These are phyloP conservation scores for Podaxis sp. DNA, from an alignment of 768 basidiomycete species.

Conservation along the genomic window DNA sequence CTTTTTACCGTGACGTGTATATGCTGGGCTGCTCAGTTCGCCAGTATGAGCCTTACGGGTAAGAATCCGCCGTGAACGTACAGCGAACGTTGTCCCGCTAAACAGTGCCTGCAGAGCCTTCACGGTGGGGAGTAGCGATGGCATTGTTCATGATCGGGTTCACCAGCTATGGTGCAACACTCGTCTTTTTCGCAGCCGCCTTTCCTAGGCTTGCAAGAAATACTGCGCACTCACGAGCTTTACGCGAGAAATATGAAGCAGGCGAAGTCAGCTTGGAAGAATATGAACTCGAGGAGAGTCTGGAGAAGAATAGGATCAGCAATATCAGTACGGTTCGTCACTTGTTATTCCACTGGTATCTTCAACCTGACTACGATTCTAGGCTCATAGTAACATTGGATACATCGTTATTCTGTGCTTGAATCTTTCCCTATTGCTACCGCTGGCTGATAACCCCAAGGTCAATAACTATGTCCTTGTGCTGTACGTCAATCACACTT, in stretches of 20 bases:
- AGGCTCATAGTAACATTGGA: slow-evolving; percentile 79
- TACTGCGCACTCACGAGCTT: slow-evolving; percentile 56
- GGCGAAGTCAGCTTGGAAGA: slow-evolving; percentile 59
- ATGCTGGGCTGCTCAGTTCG: slow-evolving; percentile 81
- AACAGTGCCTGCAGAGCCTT: slow-evolving; percentile 41
- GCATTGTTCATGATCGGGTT: slow-evolving; percentile 77
- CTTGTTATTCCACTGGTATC: too few species aligned
- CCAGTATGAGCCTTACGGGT: slow-evolving; percentile 73
- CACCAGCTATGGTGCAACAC: slow-evolving; percentile 75
- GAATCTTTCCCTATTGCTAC: slow-evolving; percentile 70
- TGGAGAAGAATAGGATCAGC: slow-evolving; percentile 84
- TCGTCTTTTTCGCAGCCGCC: slow-evolving; percentile 76
- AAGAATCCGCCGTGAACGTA: slow-evolving; percentile 16
- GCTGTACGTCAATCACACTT: slow-evolving; percentile 43
- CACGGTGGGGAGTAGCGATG: slow-evolving; percentile 76
- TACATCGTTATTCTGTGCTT: slow-evolving; percentile 64
- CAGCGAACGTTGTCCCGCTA: not conserved
- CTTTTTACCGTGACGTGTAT: slow-evolving; percentile 67
- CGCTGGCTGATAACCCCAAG: slow-evolving; percentile 51
- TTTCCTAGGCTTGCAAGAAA: slow-evolving; percentile 84
- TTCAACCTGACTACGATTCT: not conserved
- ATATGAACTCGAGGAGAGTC: slow-evolving; percentile 71
- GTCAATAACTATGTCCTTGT: slow-evolving; percentile 76
- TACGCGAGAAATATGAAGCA: slow-evolving; percentile 54
- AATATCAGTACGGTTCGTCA: slow-evolving; percentile 73